Conservation (phyloP, 75 land plant species). For the Pinus taeda region DNA sequence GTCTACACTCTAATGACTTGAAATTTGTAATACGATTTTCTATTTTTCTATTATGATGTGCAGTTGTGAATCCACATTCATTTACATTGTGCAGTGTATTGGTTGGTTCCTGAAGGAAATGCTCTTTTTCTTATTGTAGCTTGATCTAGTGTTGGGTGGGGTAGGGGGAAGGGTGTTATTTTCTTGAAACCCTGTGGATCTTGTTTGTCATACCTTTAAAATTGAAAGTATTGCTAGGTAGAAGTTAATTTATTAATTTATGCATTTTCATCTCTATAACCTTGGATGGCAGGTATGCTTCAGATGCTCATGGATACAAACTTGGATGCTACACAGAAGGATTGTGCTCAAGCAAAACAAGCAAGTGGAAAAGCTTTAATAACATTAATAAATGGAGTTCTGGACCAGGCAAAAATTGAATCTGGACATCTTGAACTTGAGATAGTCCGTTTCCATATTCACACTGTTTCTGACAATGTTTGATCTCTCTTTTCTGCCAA, state of each 20-base stretch:
- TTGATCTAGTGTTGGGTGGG: too few relatives aligned
- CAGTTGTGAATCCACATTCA: too few relatives aligned
- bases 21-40: too few relatives aligned
- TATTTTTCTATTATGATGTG: too few relatives aligned
- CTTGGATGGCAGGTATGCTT: constrained; percentile 66
- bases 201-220: neutral
- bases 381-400: constrained; percentile 80
- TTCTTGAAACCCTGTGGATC: neutral
- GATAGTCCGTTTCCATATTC: constrained; percentile 60
- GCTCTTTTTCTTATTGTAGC: too few relatives aligned
- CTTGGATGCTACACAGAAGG: constrained; percentile 70
- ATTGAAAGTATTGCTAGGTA: too few relatives aligned
- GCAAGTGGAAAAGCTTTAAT: constrained; percentile 80
- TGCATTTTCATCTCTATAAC: neutral
- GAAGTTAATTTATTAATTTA: too few relatives aligned
- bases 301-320: constrained; percentile 80
- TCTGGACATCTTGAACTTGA: constrained; percentile 84
- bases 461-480: constrained; percentile 82
- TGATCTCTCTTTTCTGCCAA: constrained; percentile 80
- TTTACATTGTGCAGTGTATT: too few relatives aligned
- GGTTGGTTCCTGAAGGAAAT: too few relatives aligned
- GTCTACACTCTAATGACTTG: too few relatives aligned
- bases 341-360: constrained; percentile 84
- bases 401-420: constrained; percentile 92
- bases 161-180: too few relatives aligned